Base-by-base conservation (phyloP, 2,329 filamentous ascomycete genomes). In the Salinomyces thailandicus region DNA sequence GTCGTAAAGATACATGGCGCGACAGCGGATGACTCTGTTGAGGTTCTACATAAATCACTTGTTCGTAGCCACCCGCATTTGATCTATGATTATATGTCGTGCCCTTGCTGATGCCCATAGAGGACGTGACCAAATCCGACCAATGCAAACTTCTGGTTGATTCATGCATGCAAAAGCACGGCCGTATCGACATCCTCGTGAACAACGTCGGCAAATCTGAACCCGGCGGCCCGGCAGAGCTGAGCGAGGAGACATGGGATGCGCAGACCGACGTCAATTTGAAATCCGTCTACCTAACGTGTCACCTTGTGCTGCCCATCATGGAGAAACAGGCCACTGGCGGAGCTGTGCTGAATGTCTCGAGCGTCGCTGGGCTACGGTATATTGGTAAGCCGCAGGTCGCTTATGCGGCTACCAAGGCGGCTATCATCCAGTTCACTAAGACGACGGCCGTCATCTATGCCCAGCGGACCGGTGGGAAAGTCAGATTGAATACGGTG, bases 341-440 rank as follows among this genome's bases (percentile, higher is more conserved):
- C 1, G 59, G 62, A 0, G 57, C 59, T 0, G 55, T 75, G 1
- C 35, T 51, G 12, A 55, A 51, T 18, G 46, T 54, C 8, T 36
- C 41, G 8, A 71, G 62, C 15, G 66, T 76, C 12, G 69, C 72
- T 0, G 71, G 69, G 0, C 40, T 77, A 27, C 54, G 71, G 0
- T 73, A 74, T 54, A 59, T 68, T 45, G 52, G 60, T 24, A 69
- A 69, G 42, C 62, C 66, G 4, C 72, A 76, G 47, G 61, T 76
- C 1, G 72, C 65, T 0, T 75, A 76, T 46, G 68, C 66, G 60
- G 79, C 81, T 13, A 83, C 79, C 61, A 87, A 87, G 71, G 81
- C 82, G 5, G 82, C 78, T 51, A 78, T 85, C 29, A 73, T 85
- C 49, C 79, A 84, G 59, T 73, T 86, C 38, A 79, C 76, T 59